phyloP scores from a whole-genome alignment of 1,139 yeast species.

The Candida smagusa region DNA sequence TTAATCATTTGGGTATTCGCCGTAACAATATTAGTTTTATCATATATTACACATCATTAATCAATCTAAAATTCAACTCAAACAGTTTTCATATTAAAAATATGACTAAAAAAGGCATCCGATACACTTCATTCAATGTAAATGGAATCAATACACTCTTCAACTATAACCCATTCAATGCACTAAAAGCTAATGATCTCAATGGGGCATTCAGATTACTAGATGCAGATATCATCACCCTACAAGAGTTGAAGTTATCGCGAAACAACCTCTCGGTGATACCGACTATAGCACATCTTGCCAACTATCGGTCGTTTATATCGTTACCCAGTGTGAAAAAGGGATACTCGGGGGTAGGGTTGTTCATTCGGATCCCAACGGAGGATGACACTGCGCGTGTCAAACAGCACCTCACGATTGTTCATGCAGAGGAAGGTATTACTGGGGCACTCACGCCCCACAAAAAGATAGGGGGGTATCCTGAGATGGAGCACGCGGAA shows the following conservation, averaged over 20 bases:
- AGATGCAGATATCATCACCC: slow-evolving; percentile 71
- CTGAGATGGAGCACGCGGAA: slow-evolving; percentile 33
- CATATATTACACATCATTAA: too few relatives aligned
- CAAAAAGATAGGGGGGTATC: slow-evolving; percentile 65
- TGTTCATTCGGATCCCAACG: slow-evolving; percentile 61
- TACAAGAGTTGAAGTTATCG: slow-evolving; percentile 83
- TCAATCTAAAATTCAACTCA: too few relatives aligned
- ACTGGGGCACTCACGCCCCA: slow-evolving; percentile 53
- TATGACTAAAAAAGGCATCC: slow-evolving; percentile 12
- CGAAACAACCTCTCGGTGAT: slow-evolving; percentile 39
- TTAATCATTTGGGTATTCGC: too few relatives aligned
- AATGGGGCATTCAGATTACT: slow-evolving; percentile 50
- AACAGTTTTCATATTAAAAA: neutral
- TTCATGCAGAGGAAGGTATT: slow-evolving; percentile 85
- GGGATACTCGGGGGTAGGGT: slow-evolving; percentile 92
- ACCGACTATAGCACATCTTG: slow-evolving; percentile 50
- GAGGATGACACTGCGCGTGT: slow-evolving; percentile 35
- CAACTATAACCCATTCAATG: slow-evolving; percentile 82
- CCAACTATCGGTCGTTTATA: slow-evolving; percentile 61
- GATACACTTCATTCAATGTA: slow-evolving; percentile 75
- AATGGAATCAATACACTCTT: slow-evolving; percentile 80
- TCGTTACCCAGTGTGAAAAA: slow-evolving; percentile 63
- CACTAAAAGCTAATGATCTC: slow-evolving; percentile 42
- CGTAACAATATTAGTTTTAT: too few relatives aligned
- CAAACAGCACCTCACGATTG: slow-evolving; percentile 43